Evolutionary conservation across 1,284 basidiomycete species (phyloP), one percentile per base, ranked within the genome.

Genomic region (Omphalotus olearius): DNA sequence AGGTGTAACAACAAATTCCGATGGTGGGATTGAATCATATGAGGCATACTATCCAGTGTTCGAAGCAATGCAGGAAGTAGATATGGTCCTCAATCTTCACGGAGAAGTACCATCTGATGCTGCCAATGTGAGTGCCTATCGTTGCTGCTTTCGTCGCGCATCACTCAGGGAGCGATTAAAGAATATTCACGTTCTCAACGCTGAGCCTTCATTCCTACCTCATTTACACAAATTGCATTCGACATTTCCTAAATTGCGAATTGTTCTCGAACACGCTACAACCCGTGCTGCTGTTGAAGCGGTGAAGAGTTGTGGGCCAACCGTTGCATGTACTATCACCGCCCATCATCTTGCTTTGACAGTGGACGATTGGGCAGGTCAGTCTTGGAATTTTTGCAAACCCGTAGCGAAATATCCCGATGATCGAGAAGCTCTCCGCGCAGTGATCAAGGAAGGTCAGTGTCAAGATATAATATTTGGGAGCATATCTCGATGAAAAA

Each of bases 191-290:
- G 82, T 99, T 38, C 76, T 99, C 56, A 99, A 99, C 62, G 96
- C 97, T 13, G 97, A 99, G 66, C 80, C 86, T 39, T 80, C 76
- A 41, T 99, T 99, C 71, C 77, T 99, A 28, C 85, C 89, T 2
- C 95, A 99, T 69, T 79, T 99, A 13, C 77, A 79, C 62, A 83
- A 86, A 61, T 77, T 99, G 42, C 93, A 98, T 61, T 68, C 73
- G 49, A 78, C 80, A 23, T 99, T 99, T 70, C 97, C 97, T n/a
- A 78, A 76, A 38, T 81, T 99, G 50, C 88, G 93, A 51, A 99
- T 99, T 62, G 96, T 99, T 3, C 83, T 99, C 37, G 97, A 99
- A 69, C 97, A 99, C 64, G 97, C 97, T n/a, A 99, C 97, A 0
- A 98, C 95, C 1, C 82, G 90, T 36, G 93, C 91, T 35, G 95